Base-by-base conservation (phyloP, 2,329 filamentous ascomycete species). In the Aureobasidium sp. region DNA sequence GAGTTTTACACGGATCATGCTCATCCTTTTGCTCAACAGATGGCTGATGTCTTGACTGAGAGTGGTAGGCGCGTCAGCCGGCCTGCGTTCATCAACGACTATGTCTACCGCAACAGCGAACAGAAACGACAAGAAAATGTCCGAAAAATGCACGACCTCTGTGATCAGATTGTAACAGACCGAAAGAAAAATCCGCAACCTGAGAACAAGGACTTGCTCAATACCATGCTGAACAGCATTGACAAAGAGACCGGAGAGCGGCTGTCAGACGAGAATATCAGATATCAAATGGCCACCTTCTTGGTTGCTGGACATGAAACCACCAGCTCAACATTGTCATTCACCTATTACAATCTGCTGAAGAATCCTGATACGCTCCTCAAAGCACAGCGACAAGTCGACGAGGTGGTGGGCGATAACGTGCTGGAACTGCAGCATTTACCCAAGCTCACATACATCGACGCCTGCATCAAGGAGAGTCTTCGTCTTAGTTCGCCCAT, bases 221-320 rank as follows among this genome's bases (percentile, higher is more conserved):
- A 84, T 56, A 80, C 81, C 3, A 76, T 90, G 70, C 70, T 89
- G 63, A 79, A 80, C 61, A 80, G 76, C 14, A 79, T 77, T 44
- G 87, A 90, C 65, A 81, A 84, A 0, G 79, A 86, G 68, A 88
- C 86, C 0, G 84, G 83, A 31, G 76, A 79, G 63, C 74, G 73
- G 2, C 76, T 90, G 65, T 80, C 75, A 5, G 82, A 88, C 5
- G 80, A 81, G 11, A 82, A 83, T 63, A 80, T 88, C 53, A 79
- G 87, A 52, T 84, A 88, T 71, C 87, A 90, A 70, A 84, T 90
- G 66, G 82, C 88, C 59, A 82, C 82, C 2, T 87, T 89, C 77
- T 80, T 87, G 44, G 85, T 85, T 57, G 83, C 73, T 76, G 67
- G 61, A n/a, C 61, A 64, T 61, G 64, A 62, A 48, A 64, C 58